phyloP scores from a whole-genome alignment of 2,329 filamentous ascomycete species.

The Dothidotthia symphoricarpi region DNA sequence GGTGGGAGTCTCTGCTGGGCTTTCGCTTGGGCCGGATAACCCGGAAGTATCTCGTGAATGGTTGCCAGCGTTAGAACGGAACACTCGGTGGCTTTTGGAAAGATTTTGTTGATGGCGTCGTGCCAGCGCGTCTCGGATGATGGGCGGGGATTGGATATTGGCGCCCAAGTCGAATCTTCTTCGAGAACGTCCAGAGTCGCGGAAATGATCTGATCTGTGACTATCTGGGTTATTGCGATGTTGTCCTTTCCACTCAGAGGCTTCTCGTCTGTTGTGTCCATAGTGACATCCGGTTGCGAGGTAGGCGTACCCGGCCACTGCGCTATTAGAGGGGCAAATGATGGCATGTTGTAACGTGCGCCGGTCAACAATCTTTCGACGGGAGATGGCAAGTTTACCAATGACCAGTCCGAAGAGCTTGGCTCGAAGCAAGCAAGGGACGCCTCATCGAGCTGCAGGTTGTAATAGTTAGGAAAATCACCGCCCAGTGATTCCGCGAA shows the following conservation, averaged over 20 bases:
- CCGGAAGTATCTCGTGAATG: slow-evolving; percentile 50
- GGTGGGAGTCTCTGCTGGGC: slow-evolving; percentile 35
- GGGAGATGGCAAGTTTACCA: slow-evolving; percentile 32
- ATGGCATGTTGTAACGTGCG: slow-evolving; percentile 29
- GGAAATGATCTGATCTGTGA: slow-evolving; percentile 67
- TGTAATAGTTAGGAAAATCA: slow-evolving; percentile 25
- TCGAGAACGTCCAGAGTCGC: slow-evolving; percentile 45
- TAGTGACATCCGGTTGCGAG: slow-evolving; percentile 30
- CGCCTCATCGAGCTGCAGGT: slow-evolving; percentile 31
- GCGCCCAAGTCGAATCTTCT: slow-evolving; percentile 10
- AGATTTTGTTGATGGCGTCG: slow-evolving; percentile 25
- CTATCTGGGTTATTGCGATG: slow-evolving; percentile 66
- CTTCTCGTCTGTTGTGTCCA: slow-evolving; percentile 30
- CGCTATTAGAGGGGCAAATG: slow-evolving; percentile 22
- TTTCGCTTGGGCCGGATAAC: slow-evolving; percentile 34
- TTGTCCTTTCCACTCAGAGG: slow-evolving; percentile 55
- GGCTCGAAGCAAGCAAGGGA: slow-evolving; percentile 33
- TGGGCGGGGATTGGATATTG: not conserved
- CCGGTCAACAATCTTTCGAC: slow-evolving; percentile 15
- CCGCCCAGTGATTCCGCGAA: slow-evolving; percentile 36
- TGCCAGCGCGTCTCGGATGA: slow-evolving; percentile 29
- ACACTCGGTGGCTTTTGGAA: slow-evolving; percentile 36
- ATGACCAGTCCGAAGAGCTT: slow-evolving; percentile 39
- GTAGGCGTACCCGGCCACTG: slow-evolving; percentile 37
- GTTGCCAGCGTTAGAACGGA: slow-evolving; percentile 28